phyloP scores from a whole-genome alignment of 164 flowering plant genomes.

The Vitis cinerea region DNA sequence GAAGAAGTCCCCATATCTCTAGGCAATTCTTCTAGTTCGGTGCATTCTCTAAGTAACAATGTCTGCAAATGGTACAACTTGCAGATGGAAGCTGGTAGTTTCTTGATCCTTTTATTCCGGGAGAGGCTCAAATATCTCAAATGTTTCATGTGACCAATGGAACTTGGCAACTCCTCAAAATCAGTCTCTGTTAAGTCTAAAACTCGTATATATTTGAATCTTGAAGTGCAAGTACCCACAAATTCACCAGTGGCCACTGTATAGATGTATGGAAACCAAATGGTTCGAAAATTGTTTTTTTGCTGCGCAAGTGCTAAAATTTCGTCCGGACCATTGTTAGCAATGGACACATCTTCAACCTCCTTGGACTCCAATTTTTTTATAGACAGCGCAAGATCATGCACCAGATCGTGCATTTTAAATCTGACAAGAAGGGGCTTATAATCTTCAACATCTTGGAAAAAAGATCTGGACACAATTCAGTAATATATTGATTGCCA shows the following conservation, averaged over 20 bases:
- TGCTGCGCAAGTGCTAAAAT: too few species aligned
- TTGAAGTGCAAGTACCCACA: neutral
- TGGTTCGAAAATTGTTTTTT: neutral
- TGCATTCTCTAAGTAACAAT: neutral
- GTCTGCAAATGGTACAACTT: conserved; percentile 1
- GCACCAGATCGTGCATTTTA: conserved; percentile 28
- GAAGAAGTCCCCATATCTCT: too few species aligned
- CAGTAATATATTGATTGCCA: conserved; percentile 15
- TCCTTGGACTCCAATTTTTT: too few species aligned
- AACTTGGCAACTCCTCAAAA: conserved; percentile 4
- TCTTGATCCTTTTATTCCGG: neutral
- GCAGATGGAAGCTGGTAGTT: conserved; percentile 5
- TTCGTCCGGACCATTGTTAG: too few species aligned
- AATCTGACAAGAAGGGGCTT: neutral
- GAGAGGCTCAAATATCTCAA: conserved; percentile 19
- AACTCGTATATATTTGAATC: neutral
- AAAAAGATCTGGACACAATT: conserved; percentile 13
- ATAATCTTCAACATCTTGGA: conserved; percentile 15
- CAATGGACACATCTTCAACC: too few species aligned
- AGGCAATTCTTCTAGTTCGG: conserved; percentile 2
- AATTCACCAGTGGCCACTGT: neutral
- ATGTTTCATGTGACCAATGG: conserved; percentile 18
- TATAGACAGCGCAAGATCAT: conserved; percentile 15
- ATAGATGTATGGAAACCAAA: neutral
- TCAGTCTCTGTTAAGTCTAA: neutral